Evolutionary conservation across 495 filamentous ascomycete genomes (phyloP).

Genomic region (Aspergillus ostianus): DNA sequence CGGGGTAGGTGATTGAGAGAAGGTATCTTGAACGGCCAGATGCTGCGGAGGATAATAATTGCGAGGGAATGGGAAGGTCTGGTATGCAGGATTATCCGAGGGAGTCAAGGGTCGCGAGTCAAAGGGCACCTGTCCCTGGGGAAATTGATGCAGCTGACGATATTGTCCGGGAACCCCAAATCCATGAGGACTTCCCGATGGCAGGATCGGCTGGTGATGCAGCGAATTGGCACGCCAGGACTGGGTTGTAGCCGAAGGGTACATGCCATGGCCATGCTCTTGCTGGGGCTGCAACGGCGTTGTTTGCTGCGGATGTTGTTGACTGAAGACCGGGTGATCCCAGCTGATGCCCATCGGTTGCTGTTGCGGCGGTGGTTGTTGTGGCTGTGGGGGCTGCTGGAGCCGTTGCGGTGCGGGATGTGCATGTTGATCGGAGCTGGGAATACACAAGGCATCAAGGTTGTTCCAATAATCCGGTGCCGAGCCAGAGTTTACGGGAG

Average conservation of each 20-base stretch:
- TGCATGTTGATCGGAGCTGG: slow-evolving; percentile 26
- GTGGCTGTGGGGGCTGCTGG: slow-evolving; percentile 20
- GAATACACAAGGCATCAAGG: slow-evolving; percentile 38
- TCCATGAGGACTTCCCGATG: slow-evolving; percentile 21
- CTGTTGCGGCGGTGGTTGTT: slow-evolving; percentile 28
- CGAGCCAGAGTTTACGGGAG: slow-evolving; percentile 25
- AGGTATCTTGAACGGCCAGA: slow-evolving; percentile 30
- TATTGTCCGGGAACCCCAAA: slow-evolving; percentile 31
- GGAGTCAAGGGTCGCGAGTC: slow-evolving; percentile 31
- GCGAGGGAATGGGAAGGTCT: slow-evolving; percentile 32
- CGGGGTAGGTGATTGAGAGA: slow-evolving; percentile 22
- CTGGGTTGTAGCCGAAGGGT: slow-evolving; percentile 31
- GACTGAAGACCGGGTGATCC: slow-evolving; percentile 36
- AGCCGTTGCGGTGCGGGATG: slow-evolving; percentile 24
- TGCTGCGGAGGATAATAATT: slow-evolving; percentile 36
- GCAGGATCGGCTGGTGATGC: slow-evolving; percentile 22
- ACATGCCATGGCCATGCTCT: slow-evolving; percentile 32
- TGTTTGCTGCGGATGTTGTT: slow-evolving; percentile 30
- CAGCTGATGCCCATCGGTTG: slow-evolving; percentile 35
- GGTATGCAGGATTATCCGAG: slow-evolving; percentile 35
- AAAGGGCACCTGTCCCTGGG: slow-evolving; percentile 34
- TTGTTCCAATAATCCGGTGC: slow-evolving; percentile 40
- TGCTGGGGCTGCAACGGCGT: slow-evolving; percentile 20
- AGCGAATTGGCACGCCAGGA: slow-evolving; percentile 39
- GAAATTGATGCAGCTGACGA: slow-evolving; percentile 35